These are phyloP conservation scores for Coix lacrymajobi DNA, from an alignment of 176 grass and related monocot genomes.

Conservation along the genomic window DNA sequence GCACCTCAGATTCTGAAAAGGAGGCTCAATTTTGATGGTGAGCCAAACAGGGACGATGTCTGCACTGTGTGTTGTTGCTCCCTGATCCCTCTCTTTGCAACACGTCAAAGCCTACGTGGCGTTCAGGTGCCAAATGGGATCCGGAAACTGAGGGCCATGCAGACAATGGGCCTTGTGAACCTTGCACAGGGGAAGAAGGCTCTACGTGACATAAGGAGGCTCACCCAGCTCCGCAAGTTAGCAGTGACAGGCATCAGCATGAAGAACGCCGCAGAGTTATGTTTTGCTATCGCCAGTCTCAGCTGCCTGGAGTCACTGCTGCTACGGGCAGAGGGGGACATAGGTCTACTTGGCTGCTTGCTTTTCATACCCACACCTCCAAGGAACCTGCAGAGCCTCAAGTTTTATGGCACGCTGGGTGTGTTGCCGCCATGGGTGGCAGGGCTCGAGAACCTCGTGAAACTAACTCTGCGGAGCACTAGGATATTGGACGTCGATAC, in stretches of 20 bases:
- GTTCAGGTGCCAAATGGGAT: neutral
- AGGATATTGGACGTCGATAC: neutral
- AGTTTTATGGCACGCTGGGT: neutral
- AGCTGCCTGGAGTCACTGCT: neutral
- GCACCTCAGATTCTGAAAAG: neutral
- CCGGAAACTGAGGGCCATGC: neutral
- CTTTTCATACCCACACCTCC: neutral
- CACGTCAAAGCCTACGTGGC: neutral
- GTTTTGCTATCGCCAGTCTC: neutral
- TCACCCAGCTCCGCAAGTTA: neutral
- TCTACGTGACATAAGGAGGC: neutral
- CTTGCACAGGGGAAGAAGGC: neutral
- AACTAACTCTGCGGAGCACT: neutral
- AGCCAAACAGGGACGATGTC: neutral
- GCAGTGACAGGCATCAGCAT: neutral
- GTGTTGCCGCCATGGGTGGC: neutral
- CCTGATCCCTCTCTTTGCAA: neutral
- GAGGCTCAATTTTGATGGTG: neutral
- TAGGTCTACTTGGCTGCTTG: neutral
- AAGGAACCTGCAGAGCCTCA: neutral
- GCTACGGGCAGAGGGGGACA: neutral
- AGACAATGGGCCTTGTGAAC: neutral
- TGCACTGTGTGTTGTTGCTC: neutral
- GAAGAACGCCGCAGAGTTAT: neutral
- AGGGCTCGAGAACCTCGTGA: neutral